A percentile compares a stretch with the other conserved stretches of the same genome.
Evolutionary conservation across 345 rosid genomes (phyloP).

Genomic region (Linum trigynum): DNA sequence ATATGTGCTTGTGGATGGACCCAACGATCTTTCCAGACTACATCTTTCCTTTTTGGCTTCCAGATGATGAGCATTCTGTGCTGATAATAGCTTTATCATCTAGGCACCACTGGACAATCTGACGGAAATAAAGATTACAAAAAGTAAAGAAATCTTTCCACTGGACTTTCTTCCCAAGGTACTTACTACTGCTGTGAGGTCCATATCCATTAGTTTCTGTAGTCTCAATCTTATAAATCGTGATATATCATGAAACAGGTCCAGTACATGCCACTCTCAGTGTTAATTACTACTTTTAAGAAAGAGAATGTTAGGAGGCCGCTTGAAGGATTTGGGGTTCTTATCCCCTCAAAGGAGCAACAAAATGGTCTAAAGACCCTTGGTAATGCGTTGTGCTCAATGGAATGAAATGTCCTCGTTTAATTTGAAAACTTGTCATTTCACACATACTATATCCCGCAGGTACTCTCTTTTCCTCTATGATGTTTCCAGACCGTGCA

Average conservation of each 20-base stretch:
- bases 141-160: conserved; percentile 41
- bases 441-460: conserved; percentile 10
- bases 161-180: conserved; percentile 89
- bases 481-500: conserved; percentile 95
- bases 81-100: conserved; percentile 17
- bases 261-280: conserved; percentile 70
- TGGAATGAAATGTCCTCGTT: background rate
- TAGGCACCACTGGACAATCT: conserved; percentile 80
- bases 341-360: conserved; percentile 81
- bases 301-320: conserved; percentile 85
- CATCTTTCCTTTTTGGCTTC: background rate
- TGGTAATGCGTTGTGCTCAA: conserved; percentile 31
- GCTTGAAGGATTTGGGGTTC: conserved; percentile 92
- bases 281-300: conserved; percentile 69
- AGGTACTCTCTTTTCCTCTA: conserved; percentile 94
- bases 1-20: background rate
- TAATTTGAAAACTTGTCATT: background rate
- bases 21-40: background rate
- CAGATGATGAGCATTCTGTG: conserved; percentile 12
- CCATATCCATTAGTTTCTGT: background rate
- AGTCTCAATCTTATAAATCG: conserved; percentile 7
- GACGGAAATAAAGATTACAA: conserved; percentile 62
- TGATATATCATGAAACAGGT: conserved; percentile 33
- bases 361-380: conserved; percentile 76
- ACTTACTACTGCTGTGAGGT: conserved; percentile 16